phyloP scores from a whole-genome alignment of 208 protist species.

The Trypanosomatidae sp. region DNA sequence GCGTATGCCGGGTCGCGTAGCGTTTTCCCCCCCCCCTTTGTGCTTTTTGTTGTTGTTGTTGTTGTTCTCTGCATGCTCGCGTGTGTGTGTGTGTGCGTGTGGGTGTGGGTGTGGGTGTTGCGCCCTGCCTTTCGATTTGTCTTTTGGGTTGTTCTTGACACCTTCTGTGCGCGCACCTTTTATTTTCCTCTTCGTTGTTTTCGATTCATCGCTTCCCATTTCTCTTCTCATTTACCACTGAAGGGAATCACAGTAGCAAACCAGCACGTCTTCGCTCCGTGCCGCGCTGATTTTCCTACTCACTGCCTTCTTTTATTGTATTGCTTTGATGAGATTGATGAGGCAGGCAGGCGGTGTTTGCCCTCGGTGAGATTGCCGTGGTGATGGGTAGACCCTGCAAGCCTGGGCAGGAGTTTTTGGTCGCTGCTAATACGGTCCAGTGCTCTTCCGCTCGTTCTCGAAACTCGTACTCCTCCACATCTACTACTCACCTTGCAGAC shows the following conservation, averaged over 20 bases:
- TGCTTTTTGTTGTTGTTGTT: not conserved
- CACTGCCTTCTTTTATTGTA: not conserved
- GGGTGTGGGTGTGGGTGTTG: not conserved
- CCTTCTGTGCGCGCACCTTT: not conserved
- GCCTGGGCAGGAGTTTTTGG: not conserved
- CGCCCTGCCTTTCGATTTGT: not conserved
- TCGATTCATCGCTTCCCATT: not conserved
- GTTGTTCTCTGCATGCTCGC: not conserved
- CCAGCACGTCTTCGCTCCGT: not conserved
- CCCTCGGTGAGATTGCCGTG: too few species aligned
- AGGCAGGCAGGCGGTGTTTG: not conserved
- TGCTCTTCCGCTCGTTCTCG: not conserved
- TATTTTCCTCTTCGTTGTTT: constrained; percentile 2
- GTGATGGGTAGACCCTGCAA: not conserved
- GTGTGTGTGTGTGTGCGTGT: not conserved
- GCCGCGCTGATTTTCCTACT: not conserved
- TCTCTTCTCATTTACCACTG: too few species aligned
- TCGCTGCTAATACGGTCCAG: not conserved
- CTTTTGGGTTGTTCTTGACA: not conserved
- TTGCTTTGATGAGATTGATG: not conserved
- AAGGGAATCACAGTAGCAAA: not conserved
- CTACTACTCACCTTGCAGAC: not conserved
- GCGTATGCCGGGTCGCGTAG: not conserved
- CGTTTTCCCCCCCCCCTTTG: not conserved
- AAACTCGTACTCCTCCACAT: not conserved